Evolutionary conservation across 805 yeast genomes (phyloP).

Genomic region (Starmerella vaccinii): DNA sequence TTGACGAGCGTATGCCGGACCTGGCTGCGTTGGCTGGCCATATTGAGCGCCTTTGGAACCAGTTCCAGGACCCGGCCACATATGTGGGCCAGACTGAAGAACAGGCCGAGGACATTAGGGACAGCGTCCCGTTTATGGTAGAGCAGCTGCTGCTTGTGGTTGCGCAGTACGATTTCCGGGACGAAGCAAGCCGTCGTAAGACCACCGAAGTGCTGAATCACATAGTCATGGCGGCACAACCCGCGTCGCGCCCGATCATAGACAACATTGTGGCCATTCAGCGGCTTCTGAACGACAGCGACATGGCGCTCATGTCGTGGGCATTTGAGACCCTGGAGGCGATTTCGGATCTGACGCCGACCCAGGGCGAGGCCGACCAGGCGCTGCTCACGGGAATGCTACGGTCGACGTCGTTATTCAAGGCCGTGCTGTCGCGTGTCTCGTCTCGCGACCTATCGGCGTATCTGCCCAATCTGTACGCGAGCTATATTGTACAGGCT

Average conservation of each 20-base stretch:
- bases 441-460: slow-evolving; percentile 60
- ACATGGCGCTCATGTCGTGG: slow-evolving; percentile 18
- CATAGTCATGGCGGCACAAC: slow-evolving; percentile 41
- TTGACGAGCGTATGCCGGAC: slow-evolving; percentile 70
- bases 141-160: slow-evolving; percentile 63
- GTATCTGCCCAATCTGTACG: slow-evolving; percentile 39
- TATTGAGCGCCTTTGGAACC: slow-evolving; percentile 46
- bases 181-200: slow-evolving; percentile 79
- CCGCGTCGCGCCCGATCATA: slow-evolving; percentile 40
- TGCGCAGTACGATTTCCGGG: slow-evolving; percentile 69
- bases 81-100: slow-evolving; percentile 49
- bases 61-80: slow-evolving; percentile 26
- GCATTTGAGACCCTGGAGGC: slow-evolving; percentile 18
- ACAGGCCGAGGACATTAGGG: slow-evolving; percentile 35
- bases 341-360: slow-evolving; percentile 11
- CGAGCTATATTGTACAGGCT: slow-evolving; percentile 67
- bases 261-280: slow-evolving; percentile 51
- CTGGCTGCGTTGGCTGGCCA: slow-evolving; percentile 57
- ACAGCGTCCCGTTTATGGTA: slow-evolving; percentile 53
- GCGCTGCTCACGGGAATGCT: slow-evolving; percentile 20
- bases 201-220: slow-evolving; percentile 49
- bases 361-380: slow-evolving; percentile 9
- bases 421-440: slow-evolving; percentile 56
- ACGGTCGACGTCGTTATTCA: slow-evolving; percentile 45
- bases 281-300: slow-evolving; percentile 33